These are phyloP conservation scores for Sordaria brevicollis DNA, from an alignment of 495 filamentous ascomycete genomes.

Conservation along the genomic window DNA sequence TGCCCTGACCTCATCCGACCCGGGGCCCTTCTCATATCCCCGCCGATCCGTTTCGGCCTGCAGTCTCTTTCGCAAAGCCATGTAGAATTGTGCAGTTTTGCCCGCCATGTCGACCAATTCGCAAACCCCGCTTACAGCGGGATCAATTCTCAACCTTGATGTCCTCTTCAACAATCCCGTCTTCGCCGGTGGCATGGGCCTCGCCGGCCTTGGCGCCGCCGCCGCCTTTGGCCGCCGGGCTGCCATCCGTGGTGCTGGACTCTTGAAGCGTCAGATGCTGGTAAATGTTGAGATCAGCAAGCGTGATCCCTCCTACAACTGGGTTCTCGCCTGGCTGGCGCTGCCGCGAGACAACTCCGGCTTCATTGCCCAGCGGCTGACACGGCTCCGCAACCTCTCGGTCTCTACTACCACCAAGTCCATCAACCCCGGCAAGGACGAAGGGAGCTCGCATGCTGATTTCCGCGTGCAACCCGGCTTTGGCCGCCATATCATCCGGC, in stretches of 20 bases:
- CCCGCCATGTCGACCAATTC: neutral
- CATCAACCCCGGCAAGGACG: conserved; percentile 51
- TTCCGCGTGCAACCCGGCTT: conserved; percentile 87
- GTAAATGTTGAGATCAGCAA: conserved; percentile 92
- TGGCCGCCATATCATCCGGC: conserved; percentile 76
- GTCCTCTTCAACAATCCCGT: conserved; percentile 45
- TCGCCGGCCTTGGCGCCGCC: conserved; percentile 74
- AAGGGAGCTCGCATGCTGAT: conserved; percentile 60
- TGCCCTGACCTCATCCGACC: neutral
- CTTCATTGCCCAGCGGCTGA: conserved; percentile 35
- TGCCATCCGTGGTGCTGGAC: conserved; percentile 51
- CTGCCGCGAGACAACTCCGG: conserved; percentile 52
- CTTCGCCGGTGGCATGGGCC: conserved; percentile 61
- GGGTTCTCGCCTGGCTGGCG: conserved; percentile 92
- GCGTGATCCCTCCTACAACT: conserved; percentile 85
- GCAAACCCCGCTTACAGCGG: neutral
- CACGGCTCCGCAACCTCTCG: conserved; percentile 39
- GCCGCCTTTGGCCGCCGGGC: conserved; percentile 66
- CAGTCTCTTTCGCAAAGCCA: conserved; percentile 1
- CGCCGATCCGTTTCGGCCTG: neutral
- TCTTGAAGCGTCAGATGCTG: conserved; percentile 76
- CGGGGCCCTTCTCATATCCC: neutral
- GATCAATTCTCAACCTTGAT: conserved; percentile 34
- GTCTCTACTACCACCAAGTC: conserved; percentile 41
- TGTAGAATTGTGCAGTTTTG: conserved; percentile 5